Evolutionary conservation across 2,329 filamentous ascomycete genomes (phyloP).

Genomic region (Nothophaeocryptopus gaeumannii): DNA sequence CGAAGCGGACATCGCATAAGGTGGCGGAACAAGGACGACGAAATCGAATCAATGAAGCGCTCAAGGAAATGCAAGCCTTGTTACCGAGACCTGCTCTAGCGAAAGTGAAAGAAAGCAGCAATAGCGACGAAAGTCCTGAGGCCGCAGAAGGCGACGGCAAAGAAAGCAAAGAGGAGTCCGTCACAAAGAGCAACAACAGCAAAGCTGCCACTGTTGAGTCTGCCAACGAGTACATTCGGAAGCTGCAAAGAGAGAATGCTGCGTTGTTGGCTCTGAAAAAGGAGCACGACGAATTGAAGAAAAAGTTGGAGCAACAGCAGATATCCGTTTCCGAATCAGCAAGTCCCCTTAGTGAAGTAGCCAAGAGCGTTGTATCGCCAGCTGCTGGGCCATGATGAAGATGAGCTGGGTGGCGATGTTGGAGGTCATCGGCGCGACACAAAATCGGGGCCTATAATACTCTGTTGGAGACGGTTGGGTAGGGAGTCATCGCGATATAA

Average conservation of each 20-base stretch:
- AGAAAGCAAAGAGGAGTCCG: slow-evolving; percentile 35
- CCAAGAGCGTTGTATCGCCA: neutral
- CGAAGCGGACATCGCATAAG: slow-evolving; percentile 96
- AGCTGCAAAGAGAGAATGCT: slow-evolving; percentile 64
- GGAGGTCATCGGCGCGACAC: too few relatives aligned
- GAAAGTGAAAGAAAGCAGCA: slow-evolving; percentile 26
- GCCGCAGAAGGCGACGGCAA: slow-evolving; percentile 41
- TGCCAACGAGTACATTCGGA: slow-evolving; percentile 92
- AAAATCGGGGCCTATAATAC: too few relatives aligned
- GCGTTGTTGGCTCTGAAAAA: slow-evolving; percentile 25
- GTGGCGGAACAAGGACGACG: slow-evolving; percentile 93
- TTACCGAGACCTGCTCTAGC: slow-evolving; percentile 56
- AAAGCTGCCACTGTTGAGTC: slow-evolving; percentile 98
- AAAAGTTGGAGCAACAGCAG: slow-evolving; percentile 19
- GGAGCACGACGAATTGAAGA: slow-evolving; percentile 32
- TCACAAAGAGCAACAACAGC: slow-evolving; percentile 64
- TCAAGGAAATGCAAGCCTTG: slow-evolving; percentile 85
- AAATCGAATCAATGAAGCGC: slow-evolving; percentile 90
- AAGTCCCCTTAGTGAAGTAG: slow-evolving; percentile 2
- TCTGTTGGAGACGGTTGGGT: too few relatives aligned
- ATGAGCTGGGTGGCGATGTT: too few relatives aligned
- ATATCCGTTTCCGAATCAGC: slow-evolving; percentile 1
- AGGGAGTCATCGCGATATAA: too few relatives aligned
- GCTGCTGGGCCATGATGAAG: too few relatives aligned
- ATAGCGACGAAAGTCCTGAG: slow-evolving; percentile 44